phyloP scores from a whole-genome alignment of 2,329 filamentous ascomycete species.

The Ascochyta pisi region DNA sequence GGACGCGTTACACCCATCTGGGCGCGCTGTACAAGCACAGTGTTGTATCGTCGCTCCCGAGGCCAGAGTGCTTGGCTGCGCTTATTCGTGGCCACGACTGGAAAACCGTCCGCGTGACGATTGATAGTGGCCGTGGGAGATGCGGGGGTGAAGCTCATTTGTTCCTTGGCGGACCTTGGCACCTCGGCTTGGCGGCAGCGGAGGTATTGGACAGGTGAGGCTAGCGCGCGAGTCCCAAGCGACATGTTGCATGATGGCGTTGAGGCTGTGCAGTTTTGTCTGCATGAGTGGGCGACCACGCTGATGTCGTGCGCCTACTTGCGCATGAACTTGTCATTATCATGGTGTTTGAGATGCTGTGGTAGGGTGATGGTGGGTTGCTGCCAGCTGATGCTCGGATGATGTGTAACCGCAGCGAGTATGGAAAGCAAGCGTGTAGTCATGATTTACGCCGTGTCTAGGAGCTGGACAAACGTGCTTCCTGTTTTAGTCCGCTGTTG shows the following conservation, averaged over 20 bases:
- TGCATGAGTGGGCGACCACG: constrained; percentile 17
- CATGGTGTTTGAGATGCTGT: constrained; percentile 4
- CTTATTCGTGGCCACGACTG: constrained; percentile 8
- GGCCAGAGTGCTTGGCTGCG: constrained; percentile 9
- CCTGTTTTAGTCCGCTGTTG: constrained; percentile 16
- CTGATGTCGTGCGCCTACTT: constrained; percentile 14
- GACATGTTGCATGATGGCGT: constrained; percentile 36
- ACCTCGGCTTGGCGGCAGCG: constrained; percentile 18
- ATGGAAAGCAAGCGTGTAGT: constrained; percentile 2
- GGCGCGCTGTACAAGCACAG: constrained; percentile 3
- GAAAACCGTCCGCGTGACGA: neutral
- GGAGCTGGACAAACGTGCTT: neutral
- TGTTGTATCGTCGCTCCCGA: neutral
- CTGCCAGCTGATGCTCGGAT: constrained; percentile 16
- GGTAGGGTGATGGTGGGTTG: constrained; percentile 7
- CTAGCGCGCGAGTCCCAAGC: constrained; percentile 13
- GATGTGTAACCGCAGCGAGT: constrained; percentile 3
- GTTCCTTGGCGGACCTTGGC: constrained; percentile 4
- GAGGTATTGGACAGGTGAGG: constrained; percentile 24
- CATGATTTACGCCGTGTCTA: neutral
- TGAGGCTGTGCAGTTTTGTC: constrained; percentile 40
- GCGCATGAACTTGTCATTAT: constrained; percentile 11
- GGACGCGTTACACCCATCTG: constrained; percentile 26
- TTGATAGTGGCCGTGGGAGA: neutral
- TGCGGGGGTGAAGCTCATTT: constrained; percentile 9